These are phyloP conservation scores for Trypanosoma cruzi DNA, from an alignment of 208 protist genomes.

Conservation along the genomic window DNA sequence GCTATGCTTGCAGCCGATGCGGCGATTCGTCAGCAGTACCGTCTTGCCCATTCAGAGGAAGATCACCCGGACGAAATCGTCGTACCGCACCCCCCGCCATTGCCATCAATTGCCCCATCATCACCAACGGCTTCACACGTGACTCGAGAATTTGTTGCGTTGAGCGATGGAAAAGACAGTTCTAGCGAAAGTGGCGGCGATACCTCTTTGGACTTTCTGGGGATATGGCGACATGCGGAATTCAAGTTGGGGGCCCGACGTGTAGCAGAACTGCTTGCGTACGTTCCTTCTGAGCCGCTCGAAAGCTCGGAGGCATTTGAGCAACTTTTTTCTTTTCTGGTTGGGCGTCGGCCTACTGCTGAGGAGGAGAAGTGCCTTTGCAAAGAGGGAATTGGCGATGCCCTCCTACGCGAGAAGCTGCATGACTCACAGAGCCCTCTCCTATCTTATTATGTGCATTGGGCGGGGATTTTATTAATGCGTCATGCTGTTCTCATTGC, in stretches of 20 bases:
- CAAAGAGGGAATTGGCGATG: constrained; percentile 9
- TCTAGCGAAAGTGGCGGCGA: background rate
- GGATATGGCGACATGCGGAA: background rate
- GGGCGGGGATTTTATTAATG: constrained; percentile 22
- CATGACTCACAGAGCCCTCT: background rate
- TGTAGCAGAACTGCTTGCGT: constrained; percentile 22
- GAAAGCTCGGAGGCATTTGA: constrained; percentile 12
- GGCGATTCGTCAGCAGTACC: background rate
- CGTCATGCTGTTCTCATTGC: constrained; percentile 18
- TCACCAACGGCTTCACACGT: background rate
- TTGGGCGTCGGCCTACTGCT: constrained; percentile 1
- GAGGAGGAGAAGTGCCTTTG: constrained; percentile 4
- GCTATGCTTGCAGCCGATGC: constrained; percentile 13
- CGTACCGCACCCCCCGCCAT: background rate
- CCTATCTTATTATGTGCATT: constrained; percentile 12
- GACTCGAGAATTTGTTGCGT: background rate
- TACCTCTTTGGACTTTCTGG: background rate
- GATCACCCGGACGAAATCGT: background rate
- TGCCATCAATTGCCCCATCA: background rate
- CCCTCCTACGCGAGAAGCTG: constrained; percentile 20
- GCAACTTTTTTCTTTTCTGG: constrained; percentile 9
- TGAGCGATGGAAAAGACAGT: background rate
- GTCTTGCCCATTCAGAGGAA: background rate
- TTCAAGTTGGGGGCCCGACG: constrained; percentile 9
- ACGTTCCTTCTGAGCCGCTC: constrained; percentile 2